Evolutionary conservation across 148 eudicot genomes (phyloP), one percentile per base, ranked within the genome.

Genomic region (Rheum nobile): DNA sequence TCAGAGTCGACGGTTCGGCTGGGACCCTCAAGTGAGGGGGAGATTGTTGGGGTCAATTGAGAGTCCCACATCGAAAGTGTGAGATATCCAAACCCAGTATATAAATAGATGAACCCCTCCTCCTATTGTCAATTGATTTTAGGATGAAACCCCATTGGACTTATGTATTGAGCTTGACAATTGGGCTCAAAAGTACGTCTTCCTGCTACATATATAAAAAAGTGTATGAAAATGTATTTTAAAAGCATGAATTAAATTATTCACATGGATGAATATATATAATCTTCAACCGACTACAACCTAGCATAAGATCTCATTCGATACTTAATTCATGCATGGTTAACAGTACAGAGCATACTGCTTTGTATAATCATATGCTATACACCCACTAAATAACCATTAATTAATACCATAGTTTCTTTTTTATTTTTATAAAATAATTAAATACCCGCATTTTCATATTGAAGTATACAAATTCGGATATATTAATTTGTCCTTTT

Each of bases 261-360:
- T 8, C 11, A 54, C 63, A 24, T 54, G 63, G 22, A 59, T 28
- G 63, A 54, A 59, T 28, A 17, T 9, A 59, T 59, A 59, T 59
- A 28, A 59, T 59, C 67, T 59, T 59, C 34, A 12, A 59, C 67
- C 67, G 67, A 59, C 67, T 24, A 59, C 67, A 59, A 59, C 34
- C 67, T 26, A 59, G 67, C 67, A 28, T 59, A 8, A 26, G 28
- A 28, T 26, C 16, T 59, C 67, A 59, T 59, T 59, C 34, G 32
- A 59, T 59, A 24, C 31, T 26, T 26, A 26, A 59, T 11, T 26
- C 67, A 59, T 59, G 67, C 34, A 59, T 26, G 67, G 35, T 13
- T 28, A 9, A 10, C 26, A 59, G 67, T 11, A 59, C 57, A 50
- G 57, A 50, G 26, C 57, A 50, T 50, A 50, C 22, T 50, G 26